Percentiles rank a stretch among this genome's conserved stretches.
These are phyloP conservation scores for Tolypocladium nubicola DNA, from an alignment of 2,329 filamentous ascomycete genomes.

Conservation along the genomic window DNA sequence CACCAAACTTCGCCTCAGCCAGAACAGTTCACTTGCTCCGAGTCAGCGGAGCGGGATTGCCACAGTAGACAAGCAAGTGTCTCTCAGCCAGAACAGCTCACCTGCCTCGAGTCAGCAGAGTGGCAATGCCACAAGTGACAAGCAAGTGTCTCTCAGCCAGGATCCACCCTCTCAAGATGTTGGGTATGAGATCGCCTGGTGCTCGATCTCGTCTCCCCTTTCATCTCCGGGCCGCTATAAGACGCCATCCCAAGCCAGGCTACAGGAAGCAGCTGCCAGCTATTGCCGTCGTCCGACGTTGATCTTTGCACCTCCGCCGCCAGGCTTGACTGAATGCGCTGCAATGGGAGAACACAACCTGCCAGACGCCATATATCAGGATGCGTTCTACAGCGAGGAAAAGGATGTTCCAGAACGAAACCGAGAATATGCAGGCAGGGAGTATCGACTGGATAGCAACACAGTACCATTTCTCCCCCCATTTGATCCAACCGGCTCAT, in stretches of 20 bases:
- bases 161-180: background rate
- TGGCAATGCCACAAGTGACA: conserved; percentile 16
- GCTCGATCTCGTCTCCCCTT: background rate
- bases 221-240: background rate
- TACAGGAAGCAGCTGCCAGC: background rate
- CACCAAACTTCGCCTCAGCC: conserved; percentile 55
- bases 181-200: background rate
- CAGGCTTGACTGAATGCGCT: conserved; percentile 9
- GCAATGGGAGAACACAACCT: conserved; percentile 20
- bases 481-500: conserved; percentile 56
- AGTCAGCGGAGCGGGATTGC: conserved; percentile 37
- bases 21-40: conserved; percentile 35
- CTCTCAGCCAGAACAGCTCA: conserved; percentile 4
- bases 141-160: conserved; percentile 11
- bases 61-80: conserved; percentile 11
- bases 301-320: conserved; percentile 17
- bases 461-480: conserved; percentile 69
- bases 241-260: background rate
- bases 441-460: conserved; percentile 68
- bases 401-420: conserved; percentile 67
- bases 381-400: conserved; percentile 77
- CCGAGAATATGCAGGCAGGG: conserved; percentile 78
- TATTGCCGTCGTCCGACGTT: conserved; percentile 5
- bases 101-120: conserved; percentile 19
- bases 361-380: conserved; percentile 68